Base-by-base conservation (phyloP, 106 monocot species). In the Hemerocallis citrina region DNA sequence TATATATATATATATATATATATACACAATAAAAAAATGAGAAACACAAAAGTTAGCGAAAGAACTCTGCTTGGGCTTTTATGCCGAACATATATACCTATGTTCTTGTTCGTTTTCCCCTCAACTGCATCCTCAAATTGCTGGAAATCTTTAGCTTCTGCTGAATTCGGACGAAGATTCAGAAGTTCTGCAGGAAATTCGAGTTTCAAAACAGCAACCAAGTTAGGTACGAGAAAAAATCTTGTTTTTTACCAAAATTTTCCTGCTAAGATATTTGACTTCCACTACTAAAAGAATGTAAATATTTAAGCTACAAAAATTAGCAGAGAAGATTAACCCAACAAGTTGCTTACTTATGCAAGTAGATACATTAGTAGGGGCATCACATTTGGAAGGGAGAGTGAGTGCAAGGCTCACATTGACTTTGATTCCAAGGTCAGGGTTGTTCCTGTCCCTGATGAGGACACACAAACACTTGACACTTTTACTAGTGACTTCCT, bases 391-490 rank as follows among this genome's bases (percentile, higher is more conserved):
- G 8, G 32, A 5, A 43, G 78, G 81, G 12, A 86, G 74, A 0
- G 34, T 7, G 3, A 81, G 6, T 9, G 86, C 75, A 27, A 32
- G 34, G 31, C 3, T 33, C 39, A 64, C 49, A 33, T 86, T 61
- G 41, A 86, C 40, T 24, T 75, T 64, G 35, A 77, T n/a, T 16
- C 71, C 63, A 30, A 86, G 68, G 1, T 13, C 2, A 0, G 77
- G 81, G 2, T 75, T 47, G n/a, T 86, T 29, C 7, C 69, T 52
- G 62, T 86, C 78, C 66, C 66, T 86, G 62, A 86, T 63, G 15
- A 86, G 72, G 15, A 86, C 17, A 33, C 86, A 86, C 6, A 81
- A 61, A 60, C 86, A 86, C 61, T 75, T 77, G 34, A 31, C 21
- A 65, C 70, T 78, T 32, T 59, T 79, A 27, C 33, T 30, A 17